Percentiles rank a stretch among this genome's conserved stretches.
Conservation (phyloP, 1,139 yeast species). For the Geotrichum siamense region DNA sequence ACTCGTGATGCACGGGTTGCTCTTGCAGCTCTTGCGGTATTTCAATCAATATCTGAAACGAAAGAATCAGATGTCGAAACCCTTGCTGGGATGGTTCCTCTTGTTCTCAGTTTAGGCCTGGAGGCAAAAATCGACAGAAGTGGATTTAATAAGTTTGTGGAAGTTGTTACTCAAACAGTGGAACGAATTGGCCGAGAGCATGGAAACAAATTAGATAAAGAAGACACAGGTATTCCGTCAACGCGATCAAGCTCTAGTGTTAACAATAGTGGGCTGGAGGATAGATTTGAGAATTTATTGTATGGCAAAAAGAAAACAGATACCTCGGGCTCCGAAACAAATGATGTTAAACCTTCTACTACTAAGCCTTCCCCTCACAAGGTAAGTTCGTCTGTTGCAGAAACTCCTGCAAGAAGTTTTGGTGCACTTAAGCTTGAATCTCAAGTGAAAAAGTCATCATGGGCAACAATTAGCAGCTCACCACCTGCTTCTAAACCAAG, state of each 20-base stretch:
- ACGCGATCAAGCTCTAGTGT: constrained; percentile 2
- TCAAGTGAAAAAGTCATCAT: neutral
- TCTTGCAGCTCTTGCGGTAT: constrained; percentile 48
- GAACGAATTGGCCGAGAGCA: constrained; percentile 27
- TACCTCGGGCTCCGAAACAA: neutral
- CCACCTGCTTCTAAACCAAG: neutral
- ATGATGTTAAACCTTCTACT: neutral
- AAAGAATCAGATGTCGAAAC: constrained; percentile 29
- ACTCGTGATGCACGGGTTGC: constrained; percentile 69
- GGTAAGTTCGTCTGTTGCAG: neutral
- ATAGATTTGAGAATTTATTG: constrained; percentile 15
- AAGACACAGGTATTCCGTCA: constrained; percentile 8
- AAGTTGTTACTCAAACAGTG: constrained; percentile 14
- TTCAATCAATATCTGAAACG: constrained; percentile 23
- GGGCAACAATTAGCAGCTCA: neutral
- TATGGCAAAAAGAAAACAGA: constrained; percentile 11
- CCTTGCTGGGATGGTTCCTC: constrained; percentile 31
- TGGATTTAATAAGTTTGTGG: constrained; percentile 39
- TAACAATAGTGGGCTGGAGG: neutral
- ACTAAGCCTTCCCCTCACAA: neutral
- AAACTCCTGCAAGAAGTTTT: constrained; percentile 10
- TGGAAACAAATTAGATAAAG: constrained; percentile 22
- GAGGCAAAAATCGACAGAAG: constrained; percentile 36
- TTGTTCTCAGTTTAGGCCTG: constrained; percentile 1
- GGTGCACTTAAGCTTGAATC: constrained; percentile 17